phyloP scores from a whole-genome alignment of 129 eudicot species.

The Helianthus annuus region HanXRQr2.0-SUNRISE NC_035433.2:129580237-129580736 shows the following conservation, averaged over 20 bases:
- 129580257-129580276: no score
- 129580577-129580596: constrained; percentile 67
- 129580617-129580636: constrained; percentile 55
- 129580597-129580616: constrained; percentile 64
- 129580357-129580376: no score
- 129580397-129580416: no score
- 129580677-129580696: constrained; percentile 49
- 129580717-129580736: constrained; percentile 75
- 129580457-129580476: no score
- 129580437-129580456: no score
- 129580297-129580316: no score
- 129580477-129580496: constrained; percentile 12
- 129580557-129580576: constrained; percentile 82
- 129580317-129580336: no score
- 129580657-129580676: constrained; percentile 69
- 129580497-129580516: constrained; percentile 83
- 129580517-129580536: constrained; percentile 76
- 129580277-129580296: no score
- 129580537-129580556: constrained; percentile 57
- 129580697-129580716: constrained; percentile 84
- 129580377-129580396: no score
- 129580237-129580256: no score
- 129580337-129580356: no score
- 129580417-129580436: no score
- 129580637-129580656: constrained; percentile 49